A percentile compares a stretch with the other conserved stretches of the same genome.
Evolutionary conservation across 1,139 yeast species (phyloP).

Genomic region (Saccharomycopsis crataegensis): DNA sequence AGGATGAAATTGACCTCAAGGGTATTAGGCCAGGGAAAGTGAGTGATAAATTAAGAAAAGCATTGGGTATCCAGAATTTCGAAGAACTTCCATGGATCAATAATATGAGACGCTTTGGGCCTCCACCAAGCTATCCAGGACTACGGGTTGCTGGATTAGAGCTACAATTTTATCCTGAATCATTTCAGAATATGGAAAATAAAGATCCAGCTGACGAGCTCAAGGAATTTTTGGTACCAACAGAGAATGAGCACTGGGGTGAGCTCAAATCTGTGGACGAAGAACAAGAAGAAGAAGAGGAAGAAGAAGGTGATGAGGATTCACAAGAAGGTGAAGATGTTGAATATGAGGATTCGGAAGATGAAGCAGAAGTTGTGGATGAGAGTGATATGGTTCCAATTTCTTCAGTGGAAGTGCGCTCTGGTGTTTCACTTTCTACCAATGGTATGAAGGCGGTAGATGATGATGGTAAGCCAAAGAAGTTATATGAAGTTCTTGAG

Average conservation of each 20-base stretch:
- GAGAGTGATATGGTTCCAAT: slow-evolving; percentile 18
- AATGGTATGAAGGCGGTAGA: slow-evolving; percentile 17
- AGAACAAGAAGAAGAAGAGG: slow-evolving; percentile 33
- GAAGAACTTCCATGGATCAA: slow-evolving; percentile 78
- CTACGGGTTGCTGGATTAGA: slow-evolving; percentile 41
- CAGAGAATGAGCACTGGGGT: slow-evolving; percentile 36
- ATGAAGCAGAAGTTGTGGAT: slow-evolving; percentile 18
- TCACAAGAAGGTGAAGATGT: slow-evolving; percentile 28
- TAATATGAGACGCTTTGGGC: slow-evolving; percentile 64
- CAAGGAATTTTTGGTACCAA: slow-evolving; percentile 24
- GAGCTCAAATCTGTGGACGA: slow-evolving; percentile 33
- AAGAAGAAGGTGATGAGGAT: slow-evolving; percentile 29
- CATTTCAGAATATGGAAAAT: slow-evolving; percentile 26
- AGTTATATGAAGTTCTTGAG: slow-evolving; percentile 37
- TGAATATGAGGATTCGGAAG: slow-evolving; percentile 27
- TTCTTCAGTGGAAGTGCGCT: background rate
- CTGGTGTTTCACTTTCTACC: background rate
- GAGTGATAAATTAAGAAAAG: slow-evolving; percentile 50
- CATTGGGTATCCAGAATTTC: slow-evolving; percentile 61
- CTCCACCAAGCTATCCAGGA: slow-evolving; percentile 78
- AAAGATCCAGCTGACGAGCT: slow-evolving; percentile 13
- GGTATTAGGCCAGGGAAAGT: slow-evolving; percentile 62
- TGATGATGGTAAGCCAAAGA: slow-evolving; percentile 23
- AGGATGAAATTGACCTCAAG: slow-evolving; percentile 37
- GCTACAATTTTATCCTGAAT: slow-evolving; percentile 33